A percentile compares a stretch with the other conserved stretches of the same genome.
Conservation (phyloP, 768 basidiomycete genomes). For the Boletus rubescentipes region DNA sequence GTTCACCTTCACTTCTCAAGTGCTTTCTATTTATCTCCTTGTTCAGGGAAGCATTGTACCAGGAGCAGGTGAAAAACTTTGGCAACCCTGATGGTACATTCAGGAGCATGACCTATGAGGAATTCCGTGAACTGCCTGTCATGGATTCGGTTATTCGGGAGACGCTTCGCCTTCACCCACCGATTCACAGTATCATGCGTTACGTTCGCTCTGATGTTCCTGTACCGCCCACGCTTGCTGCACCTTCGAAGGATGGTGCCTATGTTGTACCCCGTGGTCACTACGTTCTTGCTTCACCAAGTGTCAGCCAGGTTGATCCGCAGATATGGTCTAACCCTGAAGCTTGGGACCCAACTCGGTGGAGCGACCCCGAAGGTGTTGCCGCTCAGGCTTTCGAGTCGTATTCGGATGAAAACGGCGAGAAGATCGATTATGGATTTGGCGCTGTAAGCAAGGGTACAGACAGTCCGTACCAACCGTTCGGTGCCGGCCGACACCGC, state of each 20-base stretch:
- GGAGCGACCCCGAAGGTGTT: conserved; percentile 82
- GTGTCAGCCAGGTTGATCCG: conserved; percentile 86
- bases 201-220: conserved; percentile 83
- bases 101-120: conserved; percentile 81
- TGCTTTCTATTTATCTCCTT: neutral
- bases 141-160: conserved; percentile 91
- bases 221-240: conserved; percentile 76
- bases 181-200: conserved; percentile 95
- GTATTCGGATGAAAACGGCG: conserved; percentile 73
- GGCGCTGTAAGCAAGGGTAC: conserved; percentile 96
- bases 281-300: conserved; percentile 86
- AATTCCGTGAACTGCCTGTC: conserved; percentile 76
- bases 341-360: conserved; percentile 79
- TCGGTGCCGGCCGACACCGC: conserved; percentile 94
- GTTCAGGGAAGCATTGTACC: conserved; percentile 73
- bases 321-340: conserved; percentile 71
- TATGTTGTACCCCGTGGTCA: conserved; percentile 91
- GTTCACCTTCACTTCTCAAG: conserved; percentile 26
- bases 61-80: conserved; percentile 86
- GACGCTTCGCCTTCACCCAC: conserved; percentile 90
- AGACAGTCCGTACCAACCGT: conserved; percentile 94
- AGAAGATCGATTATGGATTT: conserved; percentile 96
- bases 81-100: conserved; percentile 77
- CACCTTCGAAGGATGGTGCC: conserved; percentile 67
- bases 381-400: conserved; percentile 75